Evolutionary conservation across 2,329 filamentous ascomycete species (phyloP), one percentile per base, ranked within the genome.

Genomic region (Fusarium haematococcum): DNA sequence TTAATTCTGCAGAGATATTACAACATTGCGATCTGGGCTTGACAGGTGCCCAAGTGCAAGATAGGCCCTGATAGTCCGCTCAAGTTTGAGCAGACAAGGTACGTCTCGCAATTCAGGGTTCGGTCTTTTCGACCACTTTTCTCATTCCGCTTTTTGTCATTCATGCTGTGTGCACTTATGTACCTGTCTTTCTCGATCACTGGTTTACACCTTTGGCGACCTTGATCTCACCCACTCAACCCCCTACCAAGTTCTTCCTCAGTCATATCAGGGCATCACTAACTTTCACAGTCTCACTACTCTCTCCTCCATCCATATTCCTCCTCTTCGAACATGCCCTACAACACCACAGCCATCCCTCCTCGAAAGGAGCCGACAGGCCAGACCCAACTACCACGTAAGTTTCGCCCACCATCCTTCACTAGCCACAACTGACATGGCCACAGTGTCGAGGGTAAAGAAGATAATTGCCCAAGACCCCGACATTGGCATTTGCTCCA

Each of bases 381-480:
- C 76, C 92, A 95, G 75, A 93, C 94, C 25, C 93, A 94, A 76
- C 90, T 98, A 35, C 96, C 96, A 10, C 87, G 96, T 98, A 87
- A 84, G 93, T 87, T n/a, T 5, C 27, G 59, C 76, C 54, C 25
- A n/a, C 7, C 25, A 50, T 54, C 63, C 23, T 48, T 14, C 57
- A 27, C 30, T 23, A 33, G 3, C n/a, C 32, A 37, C 52, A 39
- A 14, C 69, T 69, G 35, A 69, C 59, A 60, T 43, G 14, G 18
- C 32, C 37, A 23, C 73, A 98, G 97, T 98, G 65, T 94, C 97
- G 20, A 91, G 97, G 79, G 94, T 99, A 68, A 98, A 98, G 85
- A 98, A 97, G 85, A 98, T 99, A 81, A 94, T 99, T 70, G 90
- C 91, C 58, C 90, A 95, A 67, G 97, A 99, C 83, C 91, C 94